Base-by-base conservation (phyloP, 495 filamentous ascomycete genomes). In the Daldinia vernicosa region DNA sequence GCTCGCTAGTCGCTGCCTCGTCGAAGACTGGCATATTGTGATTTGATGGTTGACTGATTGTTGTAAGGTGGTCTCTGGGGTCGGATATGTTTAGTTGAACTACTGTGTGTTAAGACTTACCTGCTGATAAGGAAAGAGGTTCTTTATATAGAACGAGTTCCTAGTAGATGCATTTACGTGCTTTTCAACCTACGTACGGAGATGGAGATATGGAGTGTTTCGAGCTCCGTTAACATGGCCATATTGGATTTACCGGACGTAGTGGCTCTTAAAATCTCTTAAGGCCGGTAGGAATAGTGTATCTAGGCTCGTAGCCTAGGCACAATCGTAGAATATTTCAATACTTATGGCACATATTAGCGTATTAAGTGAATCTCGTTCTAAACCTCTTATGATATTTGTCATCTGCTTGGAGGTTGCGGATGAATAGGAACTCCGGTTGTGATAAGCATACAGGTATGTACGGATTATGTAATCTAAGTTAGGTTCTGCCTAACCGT, bases 1-100 rank as follows among this genome's bases (percentile, higher is more conserved):
- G 75, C 11, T 74, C 54, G 32, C 66, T 80, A 57, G 77, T 78
- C 19, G 81, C 78, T 19, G 70, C 66, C n/a, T 56, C 69, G 60
- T 81, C 73, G 67, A 82, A 81, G 8, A 56, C 59, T 45, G 60
- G 24, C 63, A 63, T 70, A 6, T 9, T 47, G 50, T 0, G 47
- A 24, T 17, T 24, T 59, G 33, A 9, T 14, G 43, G 7, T 40
- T 17, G 24, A 33, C 24, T 15, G 11, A 19, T 7, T 59, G 22
- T 43, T 24, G 32, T 30, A 47, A 56, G 8, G 28, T 45, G 14
- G 19, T 43, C 15, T 57, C 19, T 14, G 5, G 4, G 19, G 30
- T 22, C 9, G 30, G 22, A 22, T 37, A 12, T 39, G 22, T 57
- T 7, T 57, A 15, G 3, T 39, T 11, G 14, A 28, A 2, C 19